A percentile compares a stretch with the other conserved stretches of the same genome.
These are phyloP conservation scores for Lasiosphaeria hispida DNA, from an alignment of 495 filamentous ascomycete species.

Conservation along the genomic window DNA sequence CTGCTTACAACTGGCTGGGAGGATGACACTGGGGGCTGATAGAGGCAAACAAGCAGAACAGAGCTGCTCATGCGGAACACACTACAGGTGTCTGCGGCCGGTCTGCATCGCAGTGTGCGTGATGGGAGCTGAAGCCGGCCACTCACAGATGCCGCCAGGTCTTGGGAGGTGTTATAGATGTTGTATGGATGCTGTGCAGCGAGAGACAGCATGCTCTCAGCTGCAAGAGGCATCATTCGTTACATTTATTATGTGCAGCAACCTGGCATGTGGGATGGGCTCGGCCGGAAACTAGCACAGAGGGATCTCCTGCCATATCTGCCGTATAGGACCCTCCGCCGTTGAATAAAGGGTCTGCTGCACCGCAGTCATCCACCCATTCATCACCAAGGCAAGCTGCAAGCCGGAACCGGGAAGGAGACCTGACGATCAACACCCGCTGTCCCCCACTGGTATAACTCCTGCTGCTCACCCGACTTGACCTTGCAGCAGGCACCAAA, in stretches of 20 bases:
- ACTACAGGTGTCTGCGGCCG: too few relatives aligned
- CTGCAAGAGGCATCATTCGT: conserved; percentile 2
- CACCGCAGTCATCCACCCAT: background rate
- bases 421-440: conserved; percentile 1
- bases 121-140: background rate
- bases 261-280: background rate
- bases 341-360: background rate
- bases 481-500: too few relatives aligned
- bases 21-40: too few relatives aligned
- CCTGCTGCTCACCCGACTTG: background rate
- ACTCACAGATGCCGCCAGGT: too few relatives aligned
- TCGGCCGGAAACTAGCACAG: background rate
- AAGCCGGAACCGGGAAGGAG: conserved; percentile 9
- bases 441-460: background rate
- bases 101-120: background rate
- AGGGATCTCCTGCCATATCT: background rate
- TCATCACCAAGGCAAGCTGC: conserved; percentile 7
- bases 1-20: too few relatives aligned
- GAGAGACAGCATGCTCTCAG: background rate
- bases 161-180: background rate
- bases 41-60: too few relatives aligned
- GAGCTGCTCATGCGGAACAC: too few relatives aligned
- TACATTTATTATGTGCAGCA: background rate
- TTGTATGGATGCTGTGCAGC: background rate
- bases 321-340: background rate